Evolutionary conservation across 2,329 filamentous ascomycete species (phyloP), one percentile per base, ranked within the genome.

Genomic region (Epichloe bromicola): DNA sequence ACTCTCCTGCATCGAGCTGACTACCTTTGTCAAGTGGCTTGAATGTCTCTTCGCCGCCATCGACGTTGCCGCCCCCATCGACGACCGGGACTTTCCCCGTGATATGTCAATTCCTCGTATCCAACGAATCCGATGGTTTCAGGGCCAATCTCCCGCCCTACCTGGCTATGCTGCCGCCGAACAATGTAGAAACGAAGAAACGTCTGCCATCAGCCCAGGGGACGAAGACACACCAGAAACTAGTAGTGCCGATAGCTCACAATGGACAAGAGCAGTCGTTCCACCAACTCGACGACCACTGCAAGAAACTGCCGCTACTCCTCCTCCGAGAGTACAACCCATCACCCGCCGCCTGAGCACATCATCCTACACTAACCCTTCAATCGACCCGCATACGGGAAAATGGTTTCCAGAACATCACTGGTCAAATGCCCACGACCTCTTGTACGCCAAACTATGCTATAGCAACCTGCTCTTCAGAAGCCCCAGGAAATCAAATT

Each of bases 1-100:
- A 19, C 67, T 89, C 7, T 82, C 82, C 2, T 83, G 83, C 56
- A 69, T 78, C 49, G 76, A 80, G 48, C 70, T 86, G 49, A 75
- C 80, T 51, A 78, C 74, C 1, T 85, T 88, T 62, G 73, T 86
- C 54, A 74, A 74, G 47, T 86, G 85, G 82, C 68, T 88, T 2
- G 81, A 87, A 60, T 72, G 73, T 3, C 68, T 87, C 10, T 85
- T 83, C 59, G 82, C 83, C n/a, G 84, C 82, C 45, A 85, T 89
- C 53, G 82, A 87, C 59, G 77, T 89, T 19, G 79, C 84, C 12
- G 72, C 78, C 1, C 79, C 83, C 1, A 74, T 88, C 39, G 85
- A 89, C 57, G 85, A 88, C 56, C 78, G 86, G 45, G 74, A 79
- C 42, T 76, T 82, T 49, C 79, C 79, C 3, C 70, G 74, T 41